Conservation (phyloP, 306 rosid genomes). For the Cajanus cajan region DNA sequence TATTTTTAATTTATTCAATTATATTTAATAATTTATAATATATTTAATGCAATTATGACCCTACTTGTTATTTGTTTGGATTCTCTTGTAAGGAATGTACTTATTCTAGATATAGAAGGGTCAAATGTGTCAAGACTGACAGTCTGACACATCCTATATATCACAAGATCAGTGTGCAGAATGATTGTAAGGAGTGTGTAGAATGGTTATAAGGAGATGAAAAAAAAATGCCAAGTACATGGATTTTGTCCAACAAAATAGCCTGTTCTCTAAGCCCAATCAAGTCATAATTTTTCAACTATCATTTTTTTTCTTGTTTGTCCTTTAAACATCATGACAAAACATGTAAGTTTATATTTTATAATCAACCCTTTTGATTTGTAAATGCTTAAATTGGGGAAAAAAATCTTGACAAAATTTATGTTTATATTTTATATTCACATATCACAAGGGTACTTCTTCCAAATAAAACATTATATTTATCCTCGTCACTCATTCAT, state of each 20-base stretch:
- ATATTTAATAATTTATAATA: neutral
- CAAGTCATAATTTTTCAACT: slow-evolving; percentile 34
- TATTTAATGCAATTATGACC: no score
- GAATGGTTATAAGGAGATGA: no score
- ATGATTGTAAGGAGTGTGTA: neutral
- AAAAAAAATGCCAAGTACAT: no score
- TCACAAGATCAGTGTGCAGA: slow-evolving; percentile 34
- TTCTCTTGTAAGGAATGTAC: neutral
- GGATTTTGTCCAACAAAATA: no score
- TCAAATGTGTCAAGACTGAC: neutral
- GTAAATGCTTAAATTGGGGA: no score
- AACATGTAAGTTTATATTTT: neutral
- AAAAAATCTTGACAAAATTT: neutral
- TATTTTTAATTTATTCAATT: neutral
- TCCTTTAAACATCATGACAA: neutral
- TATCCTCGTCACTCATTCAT: neutral
- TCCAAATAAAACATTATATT: neutral
- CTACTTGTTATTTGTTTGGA: no score
- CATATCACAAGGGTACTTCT: no score
- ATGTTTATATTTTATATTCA: neutral
- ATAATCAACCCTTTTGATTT: no score
- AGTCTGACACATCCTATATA: no score
- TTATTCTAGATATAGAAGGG: slow-evolving; percentile 14
- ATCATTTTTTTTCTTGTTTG: neutral
- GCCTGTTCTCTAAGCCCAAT: neutral